A percentile compares a stretch with the other conserved stretches of the same genome.
phyloP scores from a whole-genome alignment of 2,329 filamentous ascomycete species.

The Chrysosporium queenslandicum region DNA sequence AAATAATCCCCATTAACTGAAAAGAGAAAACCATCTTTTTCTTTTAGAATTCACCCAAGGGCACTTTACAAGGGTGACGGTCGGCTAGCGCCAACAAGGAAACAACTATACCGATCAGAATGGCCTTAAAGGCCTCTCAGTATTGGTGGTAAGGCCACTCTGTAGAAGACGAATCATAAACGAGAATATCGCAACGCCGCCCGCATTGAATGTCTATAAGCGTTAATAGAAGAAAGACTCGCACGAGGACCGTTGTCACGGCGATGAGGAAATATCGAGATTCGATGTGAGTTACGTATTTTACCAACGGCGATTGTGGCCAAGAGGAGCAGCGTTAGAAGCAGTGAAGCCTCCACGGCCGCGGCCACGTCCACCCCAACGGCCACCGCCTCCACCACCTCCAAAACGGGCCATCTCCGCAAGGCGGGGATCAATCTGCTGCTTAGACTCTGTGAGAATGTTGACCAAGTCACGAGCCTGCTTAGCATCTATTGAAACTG shows the following conservation, averaged over 20 bases:
- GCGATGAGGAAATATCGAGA: not conserved
- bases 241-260: not conserved
- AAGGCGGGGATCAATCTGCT: constrained; percentile 92
- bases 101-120: not conserved
- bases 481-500: constrained; percentile 57
- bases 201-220: constrained; percentile 2
- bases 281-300: constrained; percentile 9
- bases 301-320: constrained; percentile 49
- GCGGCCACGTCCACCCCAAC: constrained; percentile 55
- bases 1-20: not conserved
- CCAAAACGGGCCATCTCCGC: constrained; percentile 92
- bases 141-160: not conserved
- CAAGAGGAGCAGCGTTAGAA: constrained; percentile 50
- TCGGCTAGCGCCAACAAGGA: no score
- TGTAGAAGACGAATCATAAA: not conserved
- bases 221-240: not conserved
- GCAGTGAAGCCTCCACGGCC: constrained; percentile 57
- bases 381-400: constrained; percentile 66
- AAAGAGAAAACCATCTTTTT: not conserved
- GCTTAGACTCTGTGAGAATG: constrained; percentile 91
- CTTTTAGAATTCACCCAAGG: not conserved
- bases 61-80: not conserved
- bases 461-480: constrained; percentile 93
- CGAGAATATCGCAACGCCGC: constrained; percentile 4
- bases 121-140: not conserved